Evolutionary conservation across 140 eudicot species (phyloP), one percentile per base, ranked within the genome.

Genomic region (Artemisia princeps): DNA sequence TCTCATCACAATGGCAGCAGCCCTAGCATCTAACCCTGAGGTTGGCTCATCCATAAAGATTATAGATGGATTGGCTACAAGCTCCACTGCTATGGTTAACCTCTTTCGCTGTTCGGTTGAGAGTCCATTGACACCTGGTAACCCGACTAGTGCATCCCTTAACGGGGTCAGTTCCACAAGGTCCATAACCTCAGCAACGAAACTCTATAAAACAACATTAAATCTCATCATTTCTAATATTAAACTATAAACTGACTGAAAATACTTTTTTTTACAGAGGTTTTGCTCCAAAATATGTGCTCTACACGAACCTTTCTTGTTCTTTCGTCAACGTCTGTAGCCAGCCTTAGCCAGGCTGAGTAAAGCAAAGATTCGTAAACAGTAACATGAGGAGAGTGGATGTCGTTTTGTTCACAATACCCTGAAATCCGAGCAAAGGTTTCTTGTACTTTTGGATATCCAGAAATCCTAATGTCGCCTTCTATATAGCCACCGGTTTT

Each of bases 31-130:
- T 2, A 90, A 80, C 45, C 97, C 97, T 4, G 97, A 86, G 52
- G 97, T 90, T 57, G 97, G 97, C 19, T 90, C 97, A 8, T 90
- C 97, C 97, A 89, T 84, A 71, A 89, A 89, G 24, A 89, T 89
- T 11, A 89, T 86, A 19, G 95, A 86, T 7, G 97, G 97, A 65
- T 90, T 90, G 22, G 94, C 97, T 61, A 90, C 97, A n/a, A 90
- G 94, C 76, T 90, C 97, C 40, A 90, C 95, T 7, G 97, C 95
- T 51, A 90, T 90, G 23, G 97, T 90, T 13, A 90, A 77, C 78
- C 97, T 73, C 82, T 90, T 87, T 12, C 97, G 74, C 62, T 90
- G 97, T 84, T 90, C 97, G 0, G 88, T 90, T 3, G 97, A 87
- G 1, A 90, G 87, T 22, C 97, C 97, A 53, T 70, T 81, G 14